phyloP scores from a whole-genome alignment of 2,329 filamentous ascomycete genomes.

The Lecanicillium sp. region DNA sequence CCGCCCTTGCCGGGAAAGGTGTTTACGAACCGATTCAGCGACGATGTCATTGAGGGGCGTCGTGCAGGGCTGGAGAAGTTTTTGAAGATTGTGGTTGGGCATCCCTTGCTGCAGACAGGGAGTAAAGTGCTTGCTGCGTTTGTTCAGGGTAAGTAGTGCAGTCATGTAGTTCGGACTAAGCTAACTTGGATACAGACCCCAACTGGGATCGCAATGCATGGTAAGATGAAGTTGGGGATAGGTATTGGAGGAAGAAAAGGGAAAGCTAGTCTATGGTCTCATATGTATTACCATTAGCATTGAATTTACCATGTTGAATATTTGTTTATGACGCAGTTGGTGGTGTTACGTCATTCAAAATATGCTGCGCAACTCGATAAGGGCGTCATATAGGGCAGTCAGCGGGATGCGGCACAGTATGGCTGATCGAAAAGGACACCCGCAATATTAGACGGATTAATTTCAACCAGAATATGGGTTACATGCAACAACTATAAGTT shows the following conservation, averaged over 20 bases:
- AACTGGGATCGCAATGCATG: slow-evolving; percentile 90
- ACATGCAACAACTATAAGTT: no score
- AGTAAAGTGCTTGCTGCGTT: slow-evolving; percentile 95
- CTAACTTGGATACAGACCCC: slow-evolving; percentile 45
- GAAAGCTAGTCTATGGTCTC: neutral
- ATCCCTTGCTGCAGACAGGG: slow-evolving; percentile 92
- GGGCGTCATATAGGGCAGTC: no score
- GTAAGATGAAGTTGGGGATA: slow-evolving; percentile 37
- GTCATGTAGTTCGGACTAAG: neutral
- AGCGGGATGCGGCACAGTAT: no score
- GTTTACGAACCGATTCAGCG: slow-evolving; percentile 94
- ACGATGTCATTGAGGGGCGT: slow-evolving; percentile 94
- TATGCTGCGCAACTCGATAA: no score
- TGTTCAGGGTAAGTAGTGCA: slow-evolving; percentile 75
- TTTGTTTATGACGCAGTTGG: neutral
- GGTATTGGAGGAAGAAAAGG: neutral
- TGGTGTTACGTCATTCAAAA: no score
- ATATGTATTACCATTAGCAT: slow-evolving; percentile 1
- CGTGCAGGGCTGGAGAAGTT: slow-evolving; percentile 90
- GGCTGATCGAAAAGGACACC: no score
- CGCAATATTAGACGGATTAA: no score
- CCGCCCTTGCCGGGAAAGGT: slow-evolving; percentile 94
- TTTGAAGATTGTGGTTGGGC: slow-evolving; percentile 92
- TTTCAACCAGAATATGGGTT: no score
- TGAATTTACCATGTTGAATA: no score